Conservation (phyloP, 345 rosid species). For the Syzygium aqueum region DNA sequence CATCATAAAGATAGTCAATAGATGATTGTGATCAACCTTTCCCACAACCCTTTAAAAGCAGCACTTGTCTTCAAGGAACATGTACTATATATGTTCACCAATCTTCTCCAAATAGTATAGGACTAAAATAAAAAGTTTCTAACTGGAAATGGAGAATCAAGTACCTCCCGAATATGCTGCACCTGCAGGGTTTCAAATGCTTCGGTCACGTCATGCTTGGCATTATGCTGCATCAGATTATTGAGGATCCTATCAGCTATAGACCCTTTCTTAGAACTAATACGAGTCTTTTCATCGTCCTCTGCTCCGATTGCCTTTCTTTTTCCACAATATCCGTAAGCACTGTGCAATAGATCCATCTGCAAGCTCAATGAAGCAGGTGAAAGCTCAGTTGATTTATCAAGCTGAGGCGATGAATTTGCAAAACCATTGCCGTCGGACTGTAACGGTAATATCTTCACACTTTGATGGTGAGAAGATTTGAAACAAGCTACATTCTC, state of each 20-base stretch:
- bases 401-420: slow-evolving; percentile 31
- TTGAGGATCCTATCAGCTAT: slow-evolving; percentile 11
- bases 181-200: slow-evolving; percentile 26
- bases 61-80: background rate
- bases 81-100: background rate
- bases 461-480: slow-evolving; percentile 13
- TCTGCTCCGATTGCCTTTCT: slow-evolving; percentile 1
- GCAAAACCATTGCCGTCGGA: background rate
- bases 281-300: background rate
- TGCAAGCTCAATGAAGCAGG: slow-evolving; percentile 27
- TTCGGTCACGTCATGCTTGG: slow-evolving; percentile 16
- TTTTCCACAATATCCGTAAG: slow-evolving; percentile 6
- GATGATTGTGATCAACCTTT: background rate
- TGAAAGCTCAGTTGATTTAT: slow-evolving; percentile 10
- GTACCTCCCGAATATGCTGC: slow-evolving; percentile 44
- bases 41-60: background rate
- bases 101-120: background rate
- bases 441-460: background rate
- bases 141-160: background rate
- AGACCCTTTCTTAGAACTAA: slow-evolving; percentile 9
- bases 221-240: slow-evolving; percentile 11
- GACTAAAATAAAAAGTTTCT: background rate
- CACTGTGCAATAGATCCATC: slow-evolving; percentile 18
- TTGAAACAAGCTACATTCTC: slow-evolving; percentile 13
- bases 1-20: background rate